Percentiles rank a stretch among this genome's conserved stretches.
Evolutionary conservation across 2,329 filamentous ascomycete species (phyloP).

Genomic region (Exserohilum turcica): DNA sequence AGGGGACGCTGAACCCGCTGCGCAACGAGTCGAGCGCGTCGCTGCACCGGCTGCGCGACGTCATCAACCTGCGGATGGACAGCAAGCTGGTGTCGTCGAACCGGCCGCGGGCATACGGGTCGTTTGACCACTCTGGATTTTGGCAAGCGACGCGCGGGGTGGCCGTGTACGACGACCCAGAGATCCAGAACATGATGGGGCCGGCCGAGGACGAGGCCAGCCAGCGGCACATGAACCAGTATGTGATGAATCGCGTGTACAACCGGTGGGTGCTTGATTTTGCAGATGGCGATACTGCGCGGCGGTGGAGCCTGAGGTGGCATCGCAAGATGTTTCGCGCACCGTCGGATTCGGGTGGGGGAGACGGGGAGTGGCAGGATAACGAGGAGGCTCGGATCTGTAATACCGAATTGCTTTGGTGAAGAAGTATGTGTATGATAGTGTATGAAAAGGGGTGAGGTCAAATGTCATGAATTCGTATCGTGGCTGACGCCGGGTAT

Average conservation of each 20-base stretch:
- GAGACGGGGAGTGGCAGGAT: slow-evolving; percentile 35
- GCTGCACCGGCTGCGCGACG: slow-evolving; percentile 36
- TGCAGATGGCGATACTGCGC: slow-evolving; percentile 59
- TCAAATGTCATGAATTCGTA: not conserved
- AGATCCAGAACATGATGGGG: slow-evolving; percentile 21
- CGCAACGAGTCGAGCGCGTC: slow-evolving; percentile 25
- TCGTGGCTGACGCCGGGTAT: slow-evolving; percentile 22
- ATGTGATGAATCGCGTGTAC: slow-evolving; percentile 45
- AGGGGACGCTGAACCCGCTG: slow-evolving; percentile 40
- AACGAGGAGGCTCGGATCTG: slow-evolving; percentile 49
- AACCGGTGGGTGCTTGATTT: slow-evolving; percentile 63
- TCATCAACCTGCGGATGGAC: slow-evolving; percentile 32
- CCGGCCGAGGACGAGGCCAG: slow-evolving; percentile 10
- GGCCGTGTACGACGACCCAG: slow-evolving; percentile 21
- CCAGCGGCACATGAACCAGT: slow-evolving; percentile 27
- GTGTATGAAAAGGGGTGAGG: not conserved
- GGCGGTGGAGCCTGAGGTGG: slow-evolving; percentile 59
- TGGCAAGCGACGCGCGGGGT: not conserved
- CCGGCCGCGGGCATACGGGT: slow-evolving; percentile 29
- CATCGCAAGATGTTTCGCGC: slow-evolving; percentile 55
- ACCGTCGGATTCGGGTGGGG: slow-evolving; percentile 7
- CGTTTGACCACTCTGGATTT: slow-evolving; percentile 1
- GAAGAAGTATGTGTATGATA: slow-evolving; percentile 10
- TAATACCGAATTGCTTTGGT: slow-evolving; percentile 58
- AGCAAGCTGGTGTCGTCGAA: slow-evolving; percentile 22